phyloP scores from a whole-genome alignment of 768 basidiomycete species.

The Coprinopsis strossmayeri region DNA sequence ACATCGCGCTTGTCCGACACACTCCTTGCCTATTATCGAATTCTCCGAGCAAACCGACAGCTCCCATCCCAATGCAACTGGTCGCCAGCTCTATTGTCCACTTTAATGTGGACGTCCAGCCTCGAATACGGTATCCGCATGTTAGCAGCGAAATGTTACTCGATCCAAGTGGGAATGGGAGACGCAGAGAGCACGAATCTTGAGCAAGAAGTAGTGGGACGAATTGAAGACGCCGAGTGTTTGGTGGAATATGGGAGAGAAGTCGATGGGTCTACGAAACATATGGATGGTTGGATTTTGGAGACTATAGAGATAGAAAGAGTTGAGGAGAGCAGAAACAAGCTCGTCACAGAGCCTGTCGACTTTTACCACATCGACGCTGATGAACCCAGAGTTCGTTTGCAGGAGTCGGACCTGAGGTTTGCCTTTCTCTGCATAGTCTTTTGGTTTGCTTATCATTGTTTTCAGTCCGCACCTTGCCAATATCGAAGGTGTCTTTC shows the following conservation, averaged over 20 bases:
- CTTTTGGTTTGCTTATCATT: not conserved
- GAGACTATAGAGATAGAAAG: conserved; percentile 64
- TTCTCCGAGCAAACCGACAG: conserved; percentile 66
- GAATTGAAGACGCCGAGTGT: conserved; percentile 42
- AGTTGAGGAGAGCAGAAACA: conserved; percentile 43
- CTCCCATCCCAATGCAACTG: conserved; percentile 60
- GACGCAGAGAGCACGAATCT: conserved; percentile 67
- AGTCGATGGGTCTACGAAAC: conserved; percentile 34
- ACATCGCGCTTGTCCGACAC: conserved; percentile 52
- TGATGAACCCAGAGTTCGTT: conserved; percentile 21
- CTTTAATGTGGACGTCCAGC: conserved; percentile 34
- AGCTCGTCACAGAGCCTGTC: conserved; percentile 30
- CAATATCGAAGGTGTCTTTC: conserved; percentile 61
- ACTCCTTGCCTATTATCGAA: conserved; percentile 76
- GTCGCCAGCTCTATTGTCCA: conserved; percentile 49
- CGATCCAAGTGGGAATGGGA: conserved; percentile 68
- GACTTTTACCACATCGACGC: conserved; percentile 42
- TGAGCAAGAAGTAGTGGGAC: conserved; percentile 56
- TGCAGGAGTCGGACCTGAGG: conserved; percentile 52
- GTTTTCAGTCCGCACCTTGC: conserved; percentile 43
- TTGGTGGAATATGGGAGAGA: conserved; percentile 48
- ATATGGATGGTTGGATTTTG: conserved; percentile 78
- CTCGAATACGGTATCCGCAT: conserved; percentile 58
- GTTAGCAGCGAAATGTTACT: conserved; percentile 74
- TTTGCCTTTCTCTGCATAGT: conserved; percentile 20